phyloP scores from a whole-genome alignment of 345 rosid genomes.

The Eucalyptus erythrocorys region DNA sequence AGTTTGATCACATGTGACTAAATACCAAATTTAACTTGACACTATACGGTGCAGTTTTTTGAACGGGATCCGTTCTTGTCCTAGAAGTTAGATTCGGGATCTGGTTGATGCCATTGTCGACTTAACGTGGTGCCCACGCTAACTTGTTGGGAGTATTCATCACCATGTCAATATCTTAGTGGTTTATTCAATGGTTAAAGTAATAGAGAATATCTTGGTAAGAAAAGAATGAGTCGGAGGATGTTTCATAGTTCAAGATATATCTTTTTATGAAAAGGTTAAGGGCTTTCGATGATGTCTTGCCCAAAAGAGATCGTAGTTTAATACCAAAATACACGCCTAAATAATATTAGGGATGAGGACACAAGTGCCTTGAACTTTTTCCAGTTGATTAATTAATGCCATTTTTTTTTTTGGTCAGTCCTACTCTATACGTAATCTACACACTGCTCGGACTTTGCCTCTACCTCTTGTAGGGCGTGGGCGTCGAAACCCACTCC shows the following conservation, averaged over 20 bases:
- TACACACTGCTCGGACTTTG: too few relatives aligned
- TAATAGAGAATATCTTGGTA: not conserved
- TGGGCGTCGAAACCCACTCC: too few relatives aligned
- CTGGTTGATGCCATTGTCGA: not conserved
- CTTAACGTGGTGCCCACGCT: not conserved
- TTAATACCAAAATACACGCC: not conserved
- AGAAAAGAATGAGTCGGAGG: not conserved
- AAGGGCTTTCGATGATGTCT: not conserved
- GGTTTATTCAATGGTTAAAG: not conserved
- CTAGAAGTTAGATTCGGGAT: not conserved
- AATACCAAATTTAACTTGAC: not conserved
- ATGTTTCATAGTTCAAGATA: not conserved
- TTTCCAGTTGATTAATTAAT: not conserved
- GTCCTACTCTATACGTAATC: too few relatives aligned
- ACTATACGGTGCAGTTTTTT: not conserved
- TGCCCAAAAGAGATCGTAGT: not conserved
- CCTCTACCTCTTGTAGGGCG: too few relatives aligned
- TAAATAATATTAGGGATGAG: not conserved
- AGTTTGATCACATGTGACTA: not conserved
- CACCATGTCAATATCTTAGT: not conserved
- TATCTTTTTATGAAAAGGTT: not conserved
- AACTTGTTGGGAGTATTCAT: not conserved
- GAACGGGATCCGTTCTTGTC: not conserved
- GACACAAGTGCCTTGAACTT: not conserved
- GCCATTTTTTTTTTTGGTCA: too few relatives aligned